Evolutionary conservation across 257 asterid genomes (phyloP), one percentile per base, ranked within the genome.

Genomic region (Leonotis leonurus): DNA sequence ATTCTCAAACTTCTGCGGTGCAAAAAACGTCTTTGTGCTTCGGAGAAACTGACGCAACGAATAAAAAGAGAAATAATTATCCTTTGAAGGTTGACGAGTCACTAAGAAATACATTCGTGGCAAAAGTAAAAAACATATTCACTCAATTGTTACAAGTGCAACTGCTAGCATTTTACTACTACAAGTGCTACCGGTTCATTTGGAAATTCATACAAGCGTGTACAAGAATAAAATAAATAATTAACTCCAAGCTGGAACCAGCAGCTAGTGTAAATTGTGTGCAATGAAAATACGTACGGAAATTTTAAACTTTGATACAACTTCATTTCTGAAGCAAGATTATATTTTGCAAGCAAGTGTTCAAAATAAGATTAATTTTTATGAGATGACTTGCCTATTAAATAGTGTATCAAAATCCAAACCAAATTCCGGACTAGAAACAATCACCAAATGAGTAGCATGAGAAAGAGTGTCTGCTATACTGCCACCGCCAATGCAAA

Each of bases 391-490:
- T 72, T 56, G 86, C 98, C 98, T 78, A 44, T 67, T 75, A 64
- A 86, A 68, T 56, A 85, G 44, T 64, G 51, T 33, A 69, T 71
- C 69, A 35, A 85, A 80, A 72, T 86, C 85, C 69, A 85, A 60
- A 62, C 54, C 67, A 14, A 57, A 32, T 59, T 56, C 82, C 20
- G 84, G 84, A 51, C 49, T 16, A 62, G 82, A 78, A 59, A 89
- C 68, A 45, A 89, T 68, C 12, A 92, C 87, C 36, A 85, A 61
- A 80, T 92, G 99, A 44, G 97, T 86, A 64, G 91, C 95, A 73
- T 74, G 74, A 70, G 76, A 73, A 71, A 85, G 83, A 68, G 74
- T 58, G 41, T 77, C 83, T 21, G 76, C 56, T 43, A 86, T 79
- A 64, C 55, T 68, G 63, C 99, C 99, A 71, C 99, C 99, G 18